Base-by-base conservation (phyloP, 2,329 filamentous ascomycete species). In the Hypoxylon sp. region DNA sequence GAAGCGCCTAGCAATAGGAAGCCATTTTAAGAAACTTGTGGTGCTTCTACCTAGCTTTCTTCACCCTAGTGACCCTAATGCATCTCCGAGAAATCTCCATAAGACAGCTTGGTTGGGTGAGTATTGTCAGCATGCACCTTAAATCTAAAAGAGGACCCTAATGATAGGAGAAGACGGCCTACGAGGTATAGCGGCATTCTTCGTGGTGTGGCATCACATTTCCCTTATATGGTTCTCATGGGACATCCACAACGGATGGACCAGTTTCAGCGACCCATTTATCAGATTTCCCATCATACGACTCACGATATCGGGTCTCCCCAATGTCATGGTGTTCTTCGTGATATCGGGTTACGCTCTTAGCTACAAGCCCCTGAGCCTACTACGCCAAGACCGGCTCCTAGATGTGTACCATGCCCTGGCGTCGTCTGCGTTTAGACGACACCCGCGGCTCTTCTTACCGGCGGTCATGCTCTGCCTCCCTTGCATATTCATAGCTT, bases 171-270 rank as follows among this genome's bases (percentile, higher is more conserved):
- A n/a, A n/a, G 86, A 89, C 70, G 86, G 86, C 6, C 78, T 89
- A 17, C 79, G 87, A 72, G 87, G 87, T 6, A 83, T 87, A 59
- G 85, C 86, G 3, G 85, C 86, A 2, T 80, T 89, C 35, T 76
- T 88, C 37, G 86, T 89, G 5, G 88, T 88, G 68, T 80, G 82
- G 64, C 83, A 85, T 56, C 84, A 87, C 76, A 72, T 75, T 33
- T 77, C 75, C 6, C 70, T 80, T 10, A 51, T 79, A 6, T 78
- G 70, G 67, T 79, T 79, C 68, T 64, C 74, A 0, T 76, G 74
- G 76, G 53, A 60, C 35, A 62, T 79, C 27, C 75, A 80, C 66
- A 51, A 70, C 2, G 78, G 75, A 42, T 79, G 75, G 68, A 58
- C 55, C 14, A 25, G 53, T 37, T 53, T 65, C 31, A 63, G 66